Conservation (phyloP, 2,329 filamentous ascomycete genomes). For the Paecilomyces dactylethromorphus region DNA sequence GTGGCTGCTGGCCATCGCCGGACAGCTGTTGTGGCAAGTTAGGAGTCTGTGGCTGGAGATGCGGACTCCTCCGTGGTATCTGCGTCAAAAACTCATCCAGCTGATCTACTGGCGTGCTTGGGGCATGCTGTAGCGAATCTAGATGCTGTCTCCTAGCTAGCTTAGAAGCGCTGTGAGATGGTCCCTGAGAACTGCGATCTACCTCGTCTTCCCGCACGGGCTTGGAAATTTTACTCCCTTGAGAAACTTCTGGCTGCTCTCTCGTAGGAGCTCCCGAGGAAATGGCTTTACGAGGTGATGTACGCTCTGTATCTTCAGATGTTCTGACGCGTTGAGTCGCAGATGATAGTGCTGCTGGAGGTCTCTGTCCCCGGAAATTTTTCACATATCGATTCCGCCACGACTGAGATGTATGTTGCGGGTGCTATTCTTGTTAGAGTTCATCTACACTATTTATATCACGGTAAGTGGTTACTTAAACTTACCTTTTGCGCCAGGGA, state of each 20-base stretch:
- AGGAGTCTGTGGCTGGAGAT: not conserved
- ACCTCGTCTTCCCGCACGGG: not conserved
- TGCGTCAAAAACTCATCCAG: not conserved
- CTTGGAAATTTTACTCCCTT: not conserved
- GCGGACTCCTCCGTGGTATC: not conserved
- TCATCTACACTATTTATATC: slow-evolving; percentile 3
- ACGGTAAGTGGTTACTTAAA: not conserved
- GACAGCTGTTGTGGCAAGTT: not conserved
- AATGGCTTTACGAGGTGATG: not conserved
- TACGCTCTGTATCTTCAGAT: not conserved
- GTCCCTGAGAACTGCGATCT: not conserved
- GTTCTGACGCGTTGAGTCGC: slow-evolving; percentile 4
- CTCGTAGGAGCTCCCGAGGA: not conserved
- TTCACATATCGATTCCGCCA: slow-evolving; percentile 44
- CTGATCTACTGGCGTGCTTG: not conserved
- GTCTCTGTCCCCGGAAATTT: slow-evolving; percentile 26
- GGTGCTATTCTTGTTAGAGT: slow-evolving; percentile 22
- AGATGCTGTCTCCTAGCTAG: not conserved
- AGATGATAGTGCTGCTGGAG: slow-evolving; percentile 22
- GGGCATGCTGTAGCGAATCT: not conserved
- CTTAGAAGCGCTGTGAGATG: not conserved
- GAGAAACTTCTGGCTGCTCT: not conserved
- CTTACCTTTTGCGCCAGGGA: slow-evolving; percentile 33
- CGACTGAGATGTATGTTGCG: slow-evolving; percentile 43
- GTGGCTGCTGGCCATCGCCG: not conserved